These are phyloP conservation scores for Musa acuminata DNA, from an alignment of 176 grass and related monocot species.

Conservation along the genomic window DNA sequence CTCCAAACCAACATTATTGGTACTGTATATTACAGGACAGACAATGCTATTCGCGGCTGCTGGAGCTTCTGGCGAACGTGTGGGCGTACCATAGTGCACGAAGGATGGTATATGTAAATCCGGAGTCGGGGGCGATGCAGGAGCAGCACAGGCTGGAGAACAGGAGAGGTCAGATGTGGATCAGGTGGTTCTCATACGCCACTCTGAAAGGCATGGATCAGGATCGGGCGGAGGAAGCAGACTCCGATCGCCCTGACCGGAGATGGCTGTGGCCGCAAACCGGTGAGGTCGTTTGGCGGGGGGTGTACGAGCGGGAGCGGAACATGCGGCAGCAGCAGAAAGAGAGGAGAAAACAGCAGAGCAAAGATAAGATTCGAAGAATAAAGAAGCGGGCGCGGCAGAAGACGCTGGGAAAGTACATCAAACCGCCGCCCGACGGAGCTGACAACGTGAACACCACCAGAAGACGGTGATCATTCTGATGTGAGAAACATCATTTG, in stretches of 20 bases:
- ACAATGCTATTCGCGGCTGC: constrained; percentile 68
- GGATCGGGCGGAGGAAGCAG: constrained; percentile 79
- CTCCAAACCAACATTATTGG: not conserved
- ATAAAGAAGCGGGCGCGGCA: constrained; percentile 70
- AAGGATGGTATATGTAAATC: constrained; percentile 66
- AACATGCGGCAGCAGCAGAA: constrained; percentile 64
- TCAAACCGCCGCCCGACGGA: constrained; percentile 56
- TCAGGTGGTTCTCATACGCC: constrained; percentile 57
- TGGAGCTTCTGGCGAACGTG: constrained; percentile 85
- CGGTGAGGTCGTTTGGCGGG: constrained; percentile 75
- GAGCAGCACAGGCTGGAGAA: constrained; percentile 53
- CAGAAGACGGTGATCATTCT: constrained; percentile 11
- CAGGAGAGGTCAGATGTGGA: constrained; percentile 62
- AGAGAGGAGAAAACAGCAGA: constrained; percentile 64
- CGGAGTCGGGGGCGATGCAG: constrained; percentile 70
- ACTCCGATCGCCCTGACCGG: constrained; percentile 36
- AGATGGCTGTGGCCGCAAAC: constrained; percentile 84
- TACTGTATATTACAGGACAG: constrained; percentile 44
- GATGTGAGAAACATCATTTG: too few species aligned
- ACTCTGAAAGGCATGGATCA: constrained; percentile 89
- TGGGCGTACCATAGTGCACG: constrained; percentile 86
- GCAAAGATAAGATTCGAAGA: constrained; percentile 73
- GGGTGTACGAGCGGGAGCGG: constrained; percentile 67
- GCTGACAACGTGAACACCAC: constrained; percentile 16
- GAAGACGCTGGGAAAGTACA: constrained; percentile 76